phyloP scores from a whole-genome alignment of 768 basidiomycete species.

The Mrakia hoshinonis region DNA sequence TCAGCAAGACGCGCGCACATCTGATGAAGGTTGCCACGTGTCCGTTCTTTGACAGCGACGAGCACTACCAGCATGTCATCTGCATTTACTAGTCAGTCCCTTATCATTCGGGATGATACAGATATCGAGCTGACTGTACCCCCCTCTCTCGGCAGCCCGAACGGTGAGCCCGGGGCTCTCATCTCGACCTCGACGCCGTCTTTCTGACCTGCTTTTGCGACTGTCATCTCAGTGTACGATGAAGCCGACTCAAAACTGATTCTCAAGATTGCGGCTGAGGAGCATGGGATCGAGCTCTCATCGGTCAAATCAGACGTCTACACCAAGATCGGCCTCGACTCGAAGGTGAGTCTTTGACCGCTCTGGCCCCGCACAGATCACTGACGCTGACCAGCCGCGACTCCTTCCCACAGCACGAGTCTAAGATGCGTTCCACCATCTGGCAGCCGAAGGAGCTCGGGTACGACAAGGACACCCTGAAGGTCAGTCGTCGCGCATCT shows the following conservation, averaged over 20 bases:
- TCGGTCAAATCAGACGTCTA: not conserved
- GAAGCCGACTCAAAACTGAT: not conserved
- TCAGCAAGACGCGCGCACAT: not conserved
- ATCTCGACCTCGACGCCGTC: not conserved
- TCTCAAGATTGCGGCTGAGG: not conserved
- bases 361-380: not conserved
- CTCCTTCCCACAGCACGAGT: not conserved
- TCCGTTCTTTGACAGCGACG: not conserved
- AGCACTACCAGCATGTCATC: conserved; percentile 5
- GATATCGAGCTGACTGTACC: not conserved
- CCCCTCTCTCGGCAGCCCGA: not conserved
- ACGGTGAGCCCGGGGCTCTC: not conserved
- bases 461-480: not conserved
- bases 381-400: not conserved
- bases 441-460: conserved; percentile 12
- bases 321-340: not conserved
- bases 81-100: not conserved
- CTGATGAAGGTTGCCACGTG: conserved; percentile 1
- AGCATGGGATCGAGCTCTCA: conserved; percentile 1
- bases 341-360: not conserved
- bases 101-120: not conserved
- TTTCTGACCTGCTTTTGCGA: not conserved
- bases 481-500: not conserved
- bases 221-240: not conserved
- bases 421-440: conserved; percentile 5